Percentiles rank a stretch among this genome's conserved stretches.
Evolutionary conservation across 352 stramenopile genomes (phyloP).

Genomic region (Phytophthora vignae): DNA sequence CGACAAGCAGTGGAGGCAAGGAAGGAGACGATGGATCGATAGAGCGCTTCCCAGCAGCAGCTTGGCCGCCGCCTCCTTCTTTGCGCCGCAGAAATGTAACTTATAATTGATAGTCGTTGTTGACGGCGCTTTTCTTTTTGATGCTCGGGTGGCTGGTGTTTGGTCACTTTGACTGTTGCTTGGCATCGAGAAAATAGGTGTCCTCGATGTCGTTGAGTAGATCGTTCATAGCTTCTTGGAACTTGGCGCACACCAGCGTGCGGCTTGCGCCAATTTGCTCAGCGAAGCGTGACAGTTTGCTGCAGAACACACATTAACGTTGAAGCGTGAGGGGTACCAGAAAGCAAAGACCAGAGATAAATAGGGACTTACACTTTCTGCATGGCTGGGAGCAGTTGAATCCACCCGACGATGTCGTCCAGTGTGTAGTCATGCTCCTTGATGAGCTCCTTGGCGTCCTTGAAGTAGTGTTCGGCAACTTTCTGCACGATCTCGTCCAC

Average conservation of each 20-base stretch:
- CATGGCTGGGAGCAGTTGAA: slow-evolving; percentile 81
- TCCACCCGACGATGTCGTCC: slow-evolving; percentile 79
- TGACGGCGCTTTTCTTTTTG: slow-evolving; percentile 1
- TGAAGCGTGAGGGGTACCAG: no score
- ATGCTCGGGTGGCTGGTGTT: neutral
- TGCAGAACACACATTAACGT: slow-evolving; percentile 21
- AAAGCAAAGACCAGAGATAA: neutral
- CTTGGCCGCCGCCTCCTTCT: slow-evolving; percentile 17
- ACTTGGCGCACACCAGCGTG: slow-evolving; percentile 68
- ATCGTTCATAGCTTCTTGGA: slow-evolving; percentile 78
- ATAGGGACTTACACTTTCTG: slow-evolving; percentile 69
- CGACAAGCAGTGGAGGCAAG: slow-evolving; percentile 12
- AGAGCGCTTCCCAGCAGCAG: slow-evolving; percentile 14
- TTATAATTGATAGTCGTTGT: slow-evolving; percentile 38
- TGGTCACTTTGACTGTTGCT: slow-evolving; percentile 54
- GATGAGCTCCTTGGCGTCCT: slow-evolving; percentile 79
- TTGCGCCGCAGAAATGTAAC: slow-evolving; percentile 38
- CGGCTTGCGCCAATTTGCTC: slow-evolving; percentile 74
- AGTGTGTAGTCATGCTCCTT: slow-evolving; percentile 72
- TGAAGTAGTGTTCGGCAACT: slow-evolving; percentile 81
- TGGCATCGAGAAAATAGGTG: slow-evolving; percentile 58
- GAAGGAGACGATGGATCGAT: slow-evolving; percentile 13
- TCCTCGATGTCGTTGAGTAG: slow-evolving; percentile 80
- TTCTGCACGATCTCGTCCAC: slow-evolving; percentile 84
- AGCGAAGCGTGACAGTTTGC: slow-evolving; percentile 83